phyloP scores from a whole-genome alignment of 2,329 filamentous ascomycete genomes.

The Teratosphaeria epicoccoides region DNA sequence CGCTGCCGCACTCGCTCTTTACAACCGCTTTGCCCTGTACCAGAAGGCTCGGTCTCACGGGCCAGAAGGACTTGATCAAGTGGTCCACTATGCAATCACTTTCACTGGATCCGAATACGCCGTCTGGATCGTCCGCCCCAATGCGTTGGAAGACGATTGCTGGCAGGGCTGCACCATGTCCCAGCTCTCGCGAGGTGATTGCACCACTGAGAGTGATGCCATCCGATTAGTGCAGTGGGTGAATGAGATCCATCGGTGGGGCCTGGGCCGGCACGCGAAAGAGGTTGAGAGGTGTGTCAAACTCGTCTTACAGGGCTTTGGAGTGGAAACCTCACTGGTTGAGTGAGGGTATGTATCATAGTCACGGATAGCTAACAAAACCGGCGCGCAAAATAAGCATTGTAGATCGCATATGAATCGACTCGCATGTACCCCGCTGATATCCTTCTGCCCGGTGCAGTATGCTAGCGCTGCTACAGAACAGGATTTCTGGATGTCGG shows the following conservation, averaged over 20 bases:
- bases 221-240: not conserved
- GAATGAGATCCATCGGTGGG: slow-evolving; percentile 2
- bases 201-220: not conserved
- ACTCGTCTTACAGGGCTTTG: not conserved
- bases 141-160: not conserved
- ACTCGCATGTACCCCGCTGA: too few species aligned
- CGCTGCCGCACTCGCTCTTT: not conserved
- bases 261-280: not conserved
- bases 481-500: too few species aligned
- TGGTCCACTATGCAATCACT: not conserved
- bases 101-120: not conserved
- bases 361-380: too few species aligned
- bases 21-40: not conserved
- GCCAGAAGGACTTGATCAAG: not conserved
- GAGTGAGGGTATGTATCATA: too few species aligned
- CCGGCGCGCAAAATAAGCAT: too few species aligned
- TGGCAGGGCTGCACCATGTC: not conserved
- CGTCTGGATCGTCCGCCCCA: not conserved
- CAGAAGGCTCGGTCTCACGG: not conserved
- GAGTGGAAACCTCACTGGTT: not conserved
- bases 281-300: not conserved
- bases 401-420: too few species aligned
- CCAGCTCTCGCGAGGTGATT: not conserved
- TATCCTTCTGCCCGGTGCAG: too few species aligned
- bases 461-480: too few species aligned